Conservation (phyloP, 2,329 filamentous ascomycete species). For the Pseudonectria buxi region DNA sequence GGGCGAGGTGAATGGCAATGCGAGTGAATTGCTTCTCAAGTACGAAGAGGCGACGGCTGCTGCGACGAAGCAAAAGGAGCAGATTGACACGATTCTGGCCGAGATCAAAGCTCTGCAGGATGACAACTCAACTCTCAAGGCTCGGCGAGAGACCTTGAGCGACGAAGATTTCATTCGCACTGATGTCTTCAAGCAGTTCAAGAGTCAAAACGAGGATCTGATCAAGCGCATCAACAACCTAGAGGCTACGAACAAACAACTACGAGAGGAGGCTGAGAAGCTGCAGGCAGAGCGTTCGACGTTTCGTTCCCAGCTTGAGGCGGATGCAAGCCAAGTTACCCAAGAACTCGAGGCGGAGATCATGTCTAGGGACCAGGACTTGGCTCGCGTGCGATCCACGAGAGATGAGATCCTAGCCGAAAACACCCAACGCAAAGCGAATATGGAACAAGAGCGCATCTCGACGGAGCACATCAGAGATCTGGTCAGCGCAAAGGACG, state of each 20-base stretch:
- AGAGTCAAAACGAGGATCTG: conserved; percentile 83
- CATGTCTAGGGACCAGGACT: conserved; percentile 71
- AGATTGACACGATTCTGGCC: conserved; percentile 69
- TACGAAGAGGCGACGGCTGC: conserved; percentile 72
- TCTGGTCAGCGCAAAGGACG: conserved; percentile 69
- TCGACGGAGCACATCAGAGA: conserved; percentile 72
- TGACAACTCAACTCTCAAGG: conserved; percentile 69
- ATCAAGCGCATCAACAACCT: conserved; percentile 88
- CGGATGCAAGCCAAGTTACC: conserved; percentile 66
- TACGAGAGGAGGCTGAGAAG: conserved; percentile 80
- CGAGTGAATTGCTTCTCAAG: conserved; percentile 64
- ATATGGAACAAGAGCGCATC: conserved; percentile 67
- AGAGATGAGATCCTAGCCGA: conserved; percentile 84
- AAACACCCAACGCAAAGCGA: conserved; percentile 68
- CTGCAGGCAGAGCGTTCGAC: conserved; percentile 76
- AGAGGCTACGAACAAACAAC: conserved; percentile 77
- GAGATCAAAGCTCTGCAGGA: conserved; percentile 71
- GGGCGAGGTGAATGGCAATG: conserved; percentile 46
- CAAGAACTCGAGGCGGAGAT: conserved; percentile 78
- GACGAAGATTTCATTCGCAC: conserved; percentile 94
- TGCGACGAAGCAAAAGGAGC: conserved; percentile 78
- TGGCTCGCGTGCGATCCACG: conserved; percentile 75
- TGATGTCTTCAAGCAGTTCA: conserved; percentile 88
- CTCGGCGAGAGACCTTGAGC: conserved; percentile 62
- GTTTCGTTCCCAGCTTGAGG: conserved; percentile 74